A percentile compares a stretch with the other conserved stretches of the same genome.
phyloP scores from a whole-genome alignment of 768 basidiomycete genomes.

The Suillus fuscotomentosus region DNA sequence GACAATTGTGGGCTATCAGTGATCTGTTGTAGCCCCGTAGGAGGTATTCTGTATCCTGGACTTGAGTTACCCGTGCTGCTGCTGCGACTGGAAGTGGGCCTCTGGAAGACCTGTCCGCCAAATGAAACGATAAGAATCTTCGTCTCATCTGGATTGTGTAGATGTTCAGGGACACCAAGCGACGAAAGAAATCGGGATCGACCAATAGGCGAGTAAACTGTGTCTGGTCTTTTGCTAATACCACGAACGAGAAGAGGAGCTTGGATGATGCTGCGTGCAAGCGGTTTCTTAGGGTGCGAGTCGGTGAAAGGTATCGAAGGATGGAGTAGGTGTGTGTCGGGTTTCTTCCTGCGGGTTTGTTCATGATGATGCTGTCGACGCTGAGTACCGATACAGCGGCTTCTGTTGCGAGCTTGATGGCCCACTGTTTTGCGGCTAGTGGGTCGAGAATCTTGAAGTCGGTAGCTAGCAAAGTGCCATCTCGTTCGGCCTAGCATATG shows the following conservation, averaged over 20 bases:
- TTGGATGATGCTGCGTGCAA: conserved; percentile 39
- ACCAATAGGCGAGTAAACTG: conserved; percentile 52
- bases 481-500: conserved; percentile 59
- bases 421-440: conserved; percentile 89
- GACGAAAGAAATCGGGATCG: conserved; percentile 52
- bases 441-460: conserved; percentile 78
- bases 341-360: conserved; percentile 53
- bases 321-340: conserved; percentile 33
- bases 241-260: conserved; percentile 74
- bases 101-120: no score
- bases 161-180: conserved; percentile 55
- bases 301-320: conserved; percentile 41
- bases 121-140: no score
- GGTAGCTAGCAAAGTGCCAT: conserved; percentile 68
- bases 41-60: conserved; percentile 23
- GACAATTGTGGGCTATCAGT: neutral
- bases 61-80: conserved; percentile 39
- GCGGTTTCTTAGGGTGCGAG: conserved; percentile 9
- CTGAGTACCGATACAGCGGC: conserved; percentile 88
- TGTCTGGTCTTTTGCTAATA: conserved; percentile 34
- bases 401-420: conserved; percentile 83
- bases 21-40: neutral
- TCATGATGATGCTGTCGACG: conserved; percentile 98
- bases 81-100: no score
- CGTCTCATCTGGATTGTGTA: no score